Evolutionary conservation across 495 filamentous ascomycete species (phyloP).

Genomic region (Aspergillus bertholletiae): DNA sequence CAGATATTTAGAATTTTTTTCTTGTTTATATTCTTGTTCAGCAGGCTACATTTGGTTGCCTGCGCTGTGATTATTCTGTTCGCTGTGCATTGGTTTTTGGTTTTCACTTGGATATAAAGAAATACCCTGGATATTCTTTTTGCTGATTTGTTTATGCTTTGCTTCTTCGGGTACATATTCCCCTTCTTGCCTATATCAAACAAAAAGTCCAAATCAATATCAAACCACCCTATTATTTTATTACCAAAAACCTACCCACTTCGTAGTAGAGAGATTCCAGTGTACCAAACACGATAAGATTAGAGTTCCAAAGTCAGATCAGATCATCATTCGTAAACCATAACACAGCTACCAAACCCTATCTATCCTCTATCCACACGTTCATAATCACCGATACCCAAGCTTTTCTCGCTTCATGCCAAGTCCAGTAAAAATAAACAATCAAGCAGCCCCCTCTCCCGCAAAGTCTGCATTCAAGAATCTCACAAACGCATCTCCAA

Average conservation of each 20-base stretch:
- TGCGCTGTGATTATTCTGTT: too few relatives aligned
- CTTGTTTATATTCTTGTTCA: slow-evolving; percentile 7
- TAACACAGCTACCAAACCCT: not conserved
- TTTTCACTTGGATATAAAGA: slow-evolving; percentile 1
- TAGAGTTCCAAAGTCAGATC: not conserved
- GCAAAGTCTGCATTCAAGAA: slow-evolving; percentile 44
- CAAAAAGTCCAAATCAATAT: not conserved
- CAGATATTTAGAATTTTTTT: not conserved
- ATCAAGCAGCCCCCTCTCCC: slow-evolving; percentile 18
- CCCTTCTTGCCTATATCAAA: not conserved
- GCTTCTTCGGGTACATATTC: not conserved
- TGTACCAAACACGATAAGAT: too few relatives aligned
- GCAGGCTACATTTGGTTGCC: too few relatives aligned
- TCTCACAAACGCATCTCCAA: slow-evolving; percentile 46
- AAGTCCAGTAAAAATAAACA: not conserved
- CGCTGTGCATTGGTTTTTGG: too few relatives aligned
- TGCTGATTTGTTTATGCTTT: not conserved
- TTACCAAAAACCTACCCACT: too few relatives aligned
- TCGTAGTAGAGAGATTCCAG: too few relatives aligned
- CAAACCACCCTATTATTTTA: too few relatives aligned
- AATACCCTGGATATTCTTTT: slow-evolving; percentile 5
- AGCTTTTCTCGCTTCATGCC: not conserved
- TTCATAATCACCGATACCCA: not conserved
- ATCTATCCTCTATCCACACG: not conserved
- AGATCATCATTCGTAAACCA: not conserved